phyloP scores from a whole-genome alignment of 2,329 filamentous ascomycete genomes.

The Coniella vitis region DNA sequence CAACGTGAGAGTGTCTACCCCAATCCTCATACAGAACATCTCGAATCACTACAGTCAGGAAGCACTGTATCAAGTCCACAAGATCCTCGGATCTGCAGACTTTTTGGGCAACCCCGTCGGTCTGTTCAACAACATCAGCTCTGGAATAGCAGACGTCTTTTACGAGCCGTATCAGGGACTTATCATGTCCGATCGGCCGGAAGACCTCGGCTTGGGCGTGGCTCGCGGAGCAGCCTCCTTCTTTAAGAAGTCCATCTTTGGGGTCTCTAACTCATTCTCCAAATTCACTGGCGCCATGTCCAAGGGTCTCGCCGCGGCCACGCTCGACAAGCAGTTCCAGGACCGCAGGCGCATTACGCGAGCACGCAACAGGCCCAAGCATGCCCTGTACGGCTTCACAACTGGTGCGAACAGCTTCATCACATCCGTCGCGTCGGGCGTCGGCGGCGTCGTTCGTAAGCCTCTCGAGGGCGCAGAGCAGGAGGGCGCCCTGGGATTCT shows the following conservation, averaged over 20 bases:
- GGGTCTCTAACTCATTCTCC: slow-evolving; percentile 92
- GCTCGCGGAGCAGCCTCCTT: slow-evolving; percentile 96
- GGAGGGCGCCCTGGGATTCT: slow-evolving; percentile 87
- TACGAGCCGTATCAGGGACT: slow-evolving; percentile 97
- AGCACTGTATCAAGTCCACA: slow-evolving; percentile 90
- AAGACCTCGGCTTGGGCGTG: slow-evolving; percentile 90
- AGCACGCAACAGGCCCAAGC: slow-evolving; percentile 89
- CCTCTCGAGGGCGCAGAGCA: slow-evolving; percentile 93
- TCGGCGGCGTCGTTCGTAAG: slow-evolving; percentile 87
- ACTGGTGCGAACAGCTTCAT: slow-evolving; percentile 93
- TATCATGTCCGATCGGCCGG: slow-evolving; percentile 90
- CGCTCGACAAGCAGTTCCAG: slow-evolving; percentile 97
- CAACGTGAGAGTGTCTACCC: slow-evolving; percentile 85
- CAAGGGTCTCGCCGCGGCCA: slow-evolving; percentile 91
- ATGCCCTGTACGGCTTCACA: slow-evolving; percentile 92
- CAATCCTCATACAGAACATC: slow-evolving; percentile 76
- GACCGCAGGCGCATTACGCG: slow-evolving; percentile 90
- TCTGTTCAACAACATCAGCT: slow-evolving; percentile 96
- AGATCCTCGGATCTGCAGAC: slow-evolving; percentile 93
- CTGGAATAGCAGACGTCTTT: slow-evolving; percentile 95
- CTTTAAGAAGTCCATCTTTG: slow-evolving; percentile 97
- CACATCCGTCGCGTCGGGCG: slow-evolving; percentile 84
- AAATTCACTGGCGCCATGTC: slow-evolving; percentile 97
- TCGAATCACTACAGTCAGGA: slow-evolving; percentile 96
- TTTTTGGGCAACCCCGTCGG: slow-evolving; percentile 97